Percentiles rank a stretch among this genome's conserved stretches.
These are phyloP conservation scores for Metschnikowia cerradonensis DNA, from an alignment of 805 yeast genomes.

Conservation along the genomic window DNA sequence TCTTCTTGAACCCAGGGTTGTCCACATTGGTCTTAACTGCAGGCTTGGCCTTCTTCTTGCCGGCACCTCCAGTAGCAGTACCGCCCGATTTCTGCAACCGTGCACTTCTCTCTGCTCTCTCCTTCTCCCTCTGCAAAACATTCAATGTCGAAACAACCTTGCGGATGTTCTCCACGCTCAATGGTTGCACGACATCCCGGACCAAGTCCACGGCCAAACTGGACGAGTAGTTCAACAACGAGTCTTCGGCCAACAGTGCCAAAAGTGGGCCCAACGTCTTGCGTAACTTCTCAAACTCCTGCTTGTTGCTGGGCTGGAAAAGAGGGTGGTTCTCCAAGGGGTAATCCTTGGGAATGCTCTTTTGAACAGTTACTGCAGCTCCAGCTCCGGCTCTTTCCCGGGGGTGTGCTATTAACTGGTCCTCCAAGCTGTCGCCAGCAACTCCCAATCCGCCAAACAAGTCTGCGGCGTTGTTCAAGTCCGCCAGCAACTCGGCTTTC, in stretches of 20 bases:
- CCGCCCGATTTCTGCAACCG: conserved; percentile 80
- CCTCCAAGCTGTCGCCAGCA: conserved; percentile 33
- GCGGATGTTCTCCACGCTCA: conserved; percentile 75
- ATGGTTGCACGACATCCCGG: conserved; percentile 79
- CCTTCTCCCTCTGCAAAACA: conserved; percentile 79
- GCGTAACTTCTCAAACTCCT: conserved; percentile 69
- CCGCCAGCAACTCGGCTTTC: conserved; percentile 79
- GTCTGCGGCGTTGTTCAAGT: conserved; percentile 89
- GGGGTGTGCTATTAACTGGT: conserved; percentile 47
- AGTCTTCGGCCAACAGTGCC: conserved; percentile 55
- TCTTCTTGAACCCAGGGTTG: conserved; percentile 55
- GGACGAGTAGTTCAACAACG: conserved; percentile 66
- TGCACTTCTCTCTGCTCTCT: conserved; percentile 83
- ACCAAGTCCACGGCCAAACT: conserved; percentile 78
- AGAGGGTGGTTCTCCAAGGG: conserved; percentile 71
- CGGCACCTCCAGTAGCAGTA: conserved; percentile 87
- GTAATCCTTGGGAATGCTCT: conserved; percentile 50
- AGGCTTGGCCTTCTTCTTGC: conserved; percentile 90
- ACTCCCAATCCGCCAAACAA: conserved; percentile 72
- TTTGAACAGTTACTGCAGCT: conserved; percentile 21
- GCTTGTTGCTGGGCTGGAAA: conserved; percentile 76
- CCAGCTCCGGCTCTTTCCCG: conserved; percentile 42
- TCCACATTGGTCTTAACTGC: conserved; percentile 58
- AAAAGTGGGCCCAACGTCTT: conserved; percentile 64
- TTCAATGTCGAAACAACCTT: conserved; percentile 82